These are phyloP conservation scores for Zelopaecilomyces penicillatus DNA, from an alignment of 2,329 filamentous ascomycete species.

Conservation along the genomic window DNA sequence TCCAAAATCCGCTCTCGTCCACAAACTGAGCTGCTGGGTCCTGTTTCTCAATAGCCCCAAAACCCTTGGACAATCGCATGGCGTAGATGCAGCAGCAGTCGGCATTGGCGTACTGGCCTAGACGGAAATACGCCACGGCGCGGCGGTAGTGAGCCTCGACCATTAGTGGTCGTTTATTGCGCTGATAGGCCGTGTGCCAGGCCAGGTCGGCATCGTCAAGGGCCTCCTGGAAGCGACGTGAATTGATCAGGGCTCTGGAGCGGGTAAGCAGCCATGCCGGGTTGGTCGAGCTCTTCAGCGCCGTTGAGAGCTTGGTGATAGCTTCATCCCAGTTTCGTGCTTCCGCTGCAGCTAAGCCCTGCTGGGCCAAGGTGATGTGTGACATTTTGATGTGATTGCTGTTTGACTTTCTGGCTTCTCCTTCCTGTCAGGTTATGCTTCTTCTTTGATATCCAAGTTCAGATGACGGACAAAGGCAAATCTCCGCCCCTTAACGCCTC, in stretches of 20 bases:
- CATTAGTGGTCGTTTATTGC: conserved; percentile 68
- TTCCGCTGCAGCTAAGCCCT: conserved; percentile 59
- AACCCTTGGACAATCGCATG: conserved; percentile 29
- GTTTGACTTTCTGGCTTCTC: not conserved
- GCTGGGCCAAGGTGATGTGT: conserved; percentile 38
- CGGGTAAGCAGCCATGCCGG: conserved; percentile 76
- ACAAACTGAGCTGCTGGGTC: conserved; percentile 23
- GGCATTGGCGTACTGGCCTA: conserved; percentile 67
- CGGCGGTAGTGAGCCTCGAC: conserved; percentile 75
- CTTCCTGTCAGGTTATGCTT: too few relatives aligned
- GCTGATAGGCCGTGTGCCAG: conserved; percentile 51
- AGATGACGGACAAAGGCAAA: too few relatives aligned
- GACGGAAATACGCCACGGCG: conserved; percentile 61
- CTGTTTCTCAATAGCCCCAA: conserved; percentile 21
- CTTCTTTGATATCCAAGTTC: too few relatives aligned
- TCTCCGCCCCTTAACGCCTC: too few relatives aligned
- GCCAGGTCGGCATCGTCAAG: conserved; percentile 63
- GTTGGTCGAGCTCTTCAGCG: conserved; percentile 57
- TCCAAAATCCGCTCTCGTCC: conserved; percentile 41
- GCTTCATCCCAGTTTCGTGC: conserved; percentile 58
- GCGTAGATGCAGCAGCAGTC: conserved; percentile 59
- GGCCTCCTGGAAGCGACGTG: conserved; percentile 52
- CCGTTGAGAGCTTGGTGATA: conserved; percentile 58
- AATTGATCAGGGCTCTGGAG: conserved; percentile 66
- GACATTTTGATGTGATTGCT: conserved; percentile 37